phyloP scores from a whole-genome alignment of 1,284 basidiomycete species.

The Apiotrichum akiyoshidainum region DNA sequence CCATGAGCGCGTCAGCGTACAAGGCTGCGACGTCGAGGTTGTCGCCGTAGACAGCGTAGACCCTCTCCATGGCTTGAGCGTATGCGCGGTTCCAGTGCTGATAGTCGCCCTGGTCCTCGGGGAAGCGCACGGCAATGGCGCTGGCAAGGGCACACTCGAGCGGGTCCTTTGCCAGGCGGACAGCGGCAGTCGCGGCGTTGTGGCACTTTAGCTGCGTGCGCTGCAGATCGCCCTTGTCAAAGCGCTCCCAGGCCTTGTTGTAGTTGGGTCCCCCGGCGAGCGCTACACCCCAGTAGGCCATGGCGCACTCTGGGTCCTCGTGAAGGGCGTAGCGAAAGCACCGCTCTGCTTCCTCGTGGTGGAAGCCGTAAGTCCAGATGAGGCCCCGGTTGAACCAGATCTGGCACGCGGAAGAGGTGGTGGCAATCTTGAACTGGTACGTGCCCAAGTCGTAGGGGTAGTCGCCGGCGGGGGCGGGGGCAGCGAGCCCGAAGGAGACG shows the following conservation, averaged over 20 bases:
- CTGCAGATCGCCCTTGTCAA: slow-evolving; percentile 20
- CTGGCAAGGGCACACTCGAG: slow-evolving; percentile 15
- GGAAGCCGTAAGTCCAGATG: slow-evolving; percentile 41
- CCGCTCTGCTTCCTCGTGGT: slow-evolving; percentile 36
- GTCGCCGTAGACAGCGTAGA: slow-evolving; percentile 26
- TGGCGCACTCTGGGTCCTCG: slow-evolving; percentile 30
- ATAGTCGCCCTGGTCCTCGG: slow-evolving; percentile 16
- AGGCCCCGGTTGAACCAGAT: slow-evolving; percentile 45
- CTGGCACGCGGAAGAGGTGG: slow-evolving; percentile 28
- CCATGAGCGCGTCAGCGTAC: slow-evolving; percentile 43
- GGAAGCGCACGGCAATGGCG: slow-evolving; percentile 21
- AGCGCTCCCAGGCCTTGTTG: slow-evolving; percentile 37
- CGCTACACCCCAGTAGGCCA: slow-evolving; percentile 44
- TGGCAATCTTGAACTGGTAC: slow-evolving; percentile 22
- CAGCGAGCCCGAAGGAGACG: too few relatives aligned
- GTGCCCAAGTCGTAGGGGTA: slow-evolving; percentile 32
- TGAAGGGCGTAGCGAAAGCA: slow-evolving; percentile 36
- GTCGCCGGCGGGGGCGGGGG: too few relatives aligned
- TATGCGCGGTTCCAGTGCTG: slow-evolving; percentile 29
- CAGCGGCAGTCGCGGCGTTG: slow-evolving; percentile 9
- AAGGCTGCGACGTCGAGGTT: slow-evolving; percentile 38
- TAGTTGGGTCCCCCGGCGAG: slow-evolving; percentile 45
- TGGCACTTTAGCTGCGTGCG: slow-evolving; percentile 13
- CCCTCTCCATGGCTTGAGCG: slow-evolving; percentile 34
- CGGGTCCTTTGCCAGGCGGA: slow-evolving; percentile 5